phyloP scores from a whole-genome alignment of 2,329 filamentous ascomycete species.

The Neobulgaria alba region DNA sequence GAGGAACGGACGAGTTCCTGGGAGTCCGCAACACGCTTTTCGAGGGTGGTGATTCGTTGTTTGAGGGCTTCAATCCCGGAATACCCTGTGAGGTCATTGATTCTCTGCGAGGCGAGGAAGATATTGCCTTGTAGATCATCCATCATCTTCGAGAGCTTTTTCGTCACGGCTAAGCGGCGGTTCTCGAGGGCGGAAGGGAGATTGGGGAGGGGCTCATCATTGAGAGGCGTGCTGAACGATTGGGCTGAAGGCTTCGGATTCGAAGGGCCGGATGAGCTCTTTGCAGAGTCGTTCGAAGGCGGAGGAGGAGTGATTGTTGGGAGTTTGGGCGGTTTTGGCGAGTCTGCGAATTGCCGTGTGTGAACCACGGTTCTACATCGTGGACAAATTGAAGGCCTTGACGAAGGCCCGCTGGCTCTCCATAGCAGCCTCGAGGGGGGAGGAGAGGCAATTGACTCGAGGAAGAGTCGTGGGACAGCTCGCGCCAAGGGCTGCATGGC shows the following conservation, averaged over 20 bases:
- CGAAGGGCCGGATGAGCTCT: background rate
- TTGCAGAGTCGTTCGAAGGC: background rate
- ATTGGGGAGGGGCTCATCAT: slow-evolving; percentile 21
- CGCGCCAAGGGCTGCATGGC: slow-evolving; percentile 27
- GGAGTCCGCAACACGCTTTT: slow-evolving; percentile 47
- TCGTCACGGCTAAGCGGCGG: slow-evolving; percentile 35
- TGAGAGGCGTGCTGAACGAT: slow-evolving; percentile 3
- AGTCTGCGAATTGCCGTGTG: slow-evolving; percentile 26
- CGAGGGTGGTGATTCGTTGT: slow-evolving; percentile 61
- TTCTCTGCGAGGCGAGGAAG: slow-evolving; percentile 73
- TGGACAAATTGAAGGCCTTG: slow-evolving; percentile 31
- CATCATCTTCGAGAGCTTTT: slow-evolving; percentile 63
- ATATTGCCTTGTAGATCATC: slow-evolving; percentile 81
- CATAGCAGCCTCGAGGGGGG: slow-evolving; percentile 13
- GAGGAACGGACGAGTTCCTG: slow-evolving; percentile 60
- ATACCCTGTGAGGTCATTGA: slow-evolving; percentile 94
- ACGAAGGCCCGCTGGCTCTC: slow-evolving; percentile 15
- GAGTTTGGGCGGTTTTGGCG: slow-evolving; percentile 19
- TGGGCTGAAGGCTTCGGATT: background rate
- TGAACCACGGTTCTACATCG: slow-evolving; percentile 34
- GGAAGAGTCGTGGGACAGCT: slow-evolving; percentile 24
- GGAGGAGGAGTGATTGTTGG: slow-evolving; percentile 5
- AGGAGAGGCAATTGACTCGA: slow-evolving; percentile 20
- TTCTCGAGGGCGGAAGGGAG: slow-evolving; percentile 40
- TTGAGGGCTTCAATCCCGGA: slow-evolving; percentile 84